Evolutionary conservation across 495 filamentous ascomycete genomes (phyloP).

Genomic region (Hyphodiscus hymeniophilus): DNA sequence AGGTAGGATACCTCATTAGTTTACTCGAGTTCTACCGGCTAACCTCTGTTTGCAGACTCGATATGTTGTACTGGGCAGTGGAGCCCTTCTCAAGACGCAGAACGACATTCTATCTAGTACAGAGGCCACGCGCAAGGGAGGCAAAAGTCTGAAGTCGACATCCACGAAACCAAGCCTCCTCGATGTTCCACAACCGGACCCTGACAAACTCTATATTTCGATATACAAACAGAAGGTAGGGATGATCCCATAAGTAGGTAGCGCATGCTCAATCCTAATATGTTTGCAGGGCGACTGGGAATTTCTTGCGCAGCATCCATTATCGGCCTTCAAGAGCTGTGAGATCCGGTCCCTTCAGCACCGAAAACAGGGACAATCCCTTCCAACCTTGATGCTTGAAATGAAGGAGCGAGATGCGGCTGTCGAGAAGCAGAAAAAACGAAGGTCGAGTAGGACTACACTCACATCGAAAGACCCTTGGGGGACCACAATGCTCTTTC

Average conservation of each 20-base stretch:
- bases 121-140: not conserved
- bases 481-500: constrained; percentile 20
- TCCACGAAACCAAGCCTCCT: constrained; percentile 19
- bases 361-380: constrained; percentile 41
- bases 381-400: constrained; percentile 42
- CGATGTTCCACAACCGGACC: constrained; percentile 12
- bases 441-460: constrained; percentile 46
- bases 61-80: constrained; percentile 22
- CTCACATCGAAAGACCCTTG: constrained; percentile 24
- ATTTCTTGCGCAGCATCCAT: constrained; percentile 38
- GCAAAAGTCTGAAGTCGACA: constrained; percentile 16
- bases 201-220: constrained; percentile 39
- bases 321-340: constrained; percentile 41
- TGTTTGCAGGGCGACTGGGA: constrained; percentile 38
- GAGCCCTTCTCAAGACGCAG: constrained; percentile 11
- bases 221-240: constrained; percentile 48
- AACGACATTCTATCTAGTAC: constrained; percentile 3
- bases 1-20: constrained; percentile 33
- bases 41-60: constrained; percentile 15
- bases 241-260: not conserved
- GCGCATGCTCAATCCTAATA: too few relatives aligned
- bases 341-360: constrained; percentile 43
- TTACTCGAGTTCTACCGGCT: not conserved
- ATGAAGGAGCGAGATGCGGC: constrained; percentile 40
- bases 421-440: constrained; percentile 44